phyloP scores from a whole-genome alignment of 1,284 basidiomycete species.

The Farysia itapuensis region DNA sequence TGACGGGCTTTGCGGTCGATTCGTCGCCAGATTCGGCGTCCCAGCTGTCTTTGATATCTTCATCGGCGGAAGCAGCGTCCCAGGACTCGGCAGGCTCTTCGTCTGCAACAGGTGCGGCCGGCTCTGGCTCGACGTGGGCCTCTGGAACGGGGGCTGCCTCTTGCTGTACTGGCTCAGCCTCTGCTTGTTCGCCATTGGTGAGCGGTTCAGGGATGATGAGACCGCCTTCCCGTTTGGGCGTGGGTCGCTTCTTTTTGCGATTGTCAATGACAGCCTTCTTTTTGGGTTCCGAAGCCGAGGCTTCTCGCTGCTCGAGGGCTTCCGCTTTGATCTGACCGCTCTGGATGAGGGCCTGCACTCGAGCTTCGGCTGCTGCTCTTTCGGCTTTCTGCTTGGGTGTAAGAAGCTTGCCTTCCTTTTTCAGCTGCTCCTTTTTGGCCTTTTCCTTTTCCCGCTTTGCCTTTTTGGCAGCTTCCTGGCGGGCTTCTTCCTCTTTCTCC shows the following conservation, averaged over 20 bases:
- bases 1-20: slow-evolving; percentile 10
- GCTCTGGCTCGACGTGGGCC: slow-evolving; percentile 1
- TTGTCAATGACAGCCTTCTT: slow-evolving; percentile 74
- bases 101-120: slow-evolving; percentile 32
- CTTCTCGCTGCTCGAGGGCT: slow-evolving; percentile 68
- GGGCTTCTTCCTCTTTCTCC: slow-evolving; percentile 55
- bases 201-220: slow-evolving; percentile 36
- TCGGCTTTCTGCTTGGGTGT: slow-evolving; percentile 86
- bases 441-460: slow-evolving; percentile 58
- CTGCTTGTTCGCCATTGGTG: slow-evolving; percentile 5
- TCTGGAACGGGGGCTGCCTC: slow-evolving; percentile 44
- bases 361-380: slow-evolving; percentile 83
- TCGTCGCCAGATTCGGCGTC: slow-evolving; percentile 68
- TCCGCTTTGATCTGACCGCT: slow-evolving; percentile 83
- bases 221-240: slow-evolving; percentile 63
- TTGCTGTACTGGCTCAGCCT: slow-evolving; percentile 2
- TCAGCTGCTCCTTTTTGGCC: slow-evolving; percentile 56
- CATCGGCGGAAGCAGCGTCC: slow-evolving; percentile 42
- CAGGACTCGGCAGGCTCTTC: slow-evolving; percentile 37
- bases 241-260: slow-evolving; percentile 72
- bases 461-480: slow-evolving; percentile 53
- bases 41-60: slow-evolving; percentile 61
- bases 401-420: slow-evolving; percentile 58
- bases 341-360: slow-evolving; percentile 84
- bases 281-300: slow-evolving; percentile 57